Evolutionary conservation across 2,329 filamentous ascomycete species (phyloP).

Genomic region (Pseudogymnoascus sp.): DNA sequence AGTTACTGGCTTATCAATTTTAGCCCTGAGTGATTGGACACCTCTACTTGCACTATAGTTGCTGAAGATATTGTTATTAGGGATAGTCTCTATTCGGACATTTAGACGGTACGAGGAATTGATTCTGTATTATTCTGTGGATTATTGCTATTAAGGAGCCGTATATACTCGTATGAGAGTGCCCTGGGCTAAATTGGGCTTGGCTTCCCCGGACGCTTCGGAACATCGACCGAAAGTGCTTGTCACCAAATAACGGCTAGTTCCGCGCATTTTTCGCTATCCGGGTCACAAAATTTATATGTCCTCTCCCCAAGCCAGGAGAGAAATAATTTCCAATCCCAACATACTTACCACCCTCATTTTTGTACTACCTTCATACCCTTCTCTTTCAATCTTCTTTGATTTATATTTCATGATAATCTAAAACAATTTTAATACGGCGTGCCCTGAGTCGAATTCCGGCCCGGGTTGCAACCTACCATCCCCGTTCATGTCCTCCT

Average conservation of each 20-base stretch:
- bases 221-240: not conserved
- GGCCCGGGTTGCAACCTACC: not conserved
- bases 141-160: not conserved
- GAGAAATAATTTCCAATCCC: not conserved
- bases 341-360: slow-evolving; percentile 4
- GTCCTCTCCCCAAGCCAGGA: not conserved
- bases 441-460: slow-evolving; percentile 6
- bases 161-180: not conserved
- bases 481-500: slow-evolving; percentile 2
- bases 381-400: not conserved
- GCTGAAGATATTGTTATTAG: not conserved
- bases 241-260: slow-evolving; percentile 7
- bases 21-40: not conserved
- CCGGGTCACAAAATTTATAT: slow-evolving; percentile 9
- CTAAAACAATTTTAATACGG: not conserved
- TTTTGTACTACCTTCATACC: not conserved
- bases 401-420: slow-evolving; percentile 7
- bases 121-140: not conserved
- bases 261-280: slow-evolving; percentile 5
- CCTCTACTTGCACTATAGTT: not conserved
- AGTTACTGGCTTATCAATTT: not conserved
- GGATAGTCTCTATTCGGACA: not conserved
- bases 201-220: slow-evolving; percentile 5
- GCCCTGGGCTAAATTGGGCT: not conserved
- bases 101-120: not conserved